Conservation (phyloP, 306 rosid species). For the Malus fusca region DNA sequence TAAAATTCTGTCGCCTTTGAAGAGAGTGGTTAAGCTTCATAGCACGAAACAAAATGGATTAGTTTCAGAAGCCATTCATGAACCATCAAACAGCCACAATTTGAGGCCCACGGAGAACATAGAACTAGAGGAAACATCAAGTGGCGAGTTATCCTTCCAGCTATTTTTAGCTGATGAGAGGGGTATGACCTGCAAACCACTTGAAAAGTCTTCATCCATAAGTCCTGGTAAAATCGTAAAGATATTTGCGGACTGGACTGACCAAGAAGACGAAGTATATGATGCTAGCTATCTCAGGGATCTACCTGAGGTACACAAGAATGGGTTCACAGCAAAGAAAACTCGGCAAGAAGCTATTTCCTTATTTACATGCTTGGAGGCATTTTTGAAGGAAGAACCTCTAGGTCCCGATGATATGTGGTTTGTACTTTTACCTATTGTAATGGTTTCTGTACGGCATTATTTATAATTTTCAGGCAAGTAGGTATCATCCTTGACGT, state of each 20-base stretch:
- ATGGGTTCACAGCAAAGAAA: slow-evolving; percentile 71
- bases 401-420: slow-evolving; percentile 98
- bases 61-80: slow-evolving; percentile 39
- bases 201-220: slow-evolving; percentile 47
- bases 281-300: slow-evolving; percentile 77
- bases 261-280: slow-evolving; percentile 54
- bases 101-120: slow-evolving; percentile 23
- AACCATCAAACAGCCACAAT: slow-evolving; percentile 39
- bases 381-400: slow-evolving; percentile 96
- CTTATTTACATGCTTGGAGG: slow-evolving; percentile 94
- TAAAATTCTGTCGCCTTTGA: slow-evolving; percentile 63
- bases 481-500: background rate
- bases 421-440: slow-evolving; percentile 33
- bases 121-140: slow-evolving; percentile 45
- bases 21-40: slow-evolving; percentile 47
- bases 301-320: slow-evolving; percentile 85
- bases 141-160: slow-evolving; percentile 54
- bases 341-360: slow-evolving; percentile 90
- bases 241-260: slow-evolving; percentile 80
- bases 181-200: slow-evolving; percentile 46
- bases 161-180: slow-evolving; percentile 48
- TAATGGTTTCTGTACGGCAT: slow-evolving; percentile 13
- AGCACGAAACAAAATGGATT: slow-evolving; percentile 66
- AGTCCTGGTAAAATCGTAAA: slow-evolving; percentile 40
- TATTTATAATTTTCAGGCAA: background rate